Base-by-base conservation (phyloP, 1,284 basidiomycete species). In the Schizopora paradoxa region DNA sequence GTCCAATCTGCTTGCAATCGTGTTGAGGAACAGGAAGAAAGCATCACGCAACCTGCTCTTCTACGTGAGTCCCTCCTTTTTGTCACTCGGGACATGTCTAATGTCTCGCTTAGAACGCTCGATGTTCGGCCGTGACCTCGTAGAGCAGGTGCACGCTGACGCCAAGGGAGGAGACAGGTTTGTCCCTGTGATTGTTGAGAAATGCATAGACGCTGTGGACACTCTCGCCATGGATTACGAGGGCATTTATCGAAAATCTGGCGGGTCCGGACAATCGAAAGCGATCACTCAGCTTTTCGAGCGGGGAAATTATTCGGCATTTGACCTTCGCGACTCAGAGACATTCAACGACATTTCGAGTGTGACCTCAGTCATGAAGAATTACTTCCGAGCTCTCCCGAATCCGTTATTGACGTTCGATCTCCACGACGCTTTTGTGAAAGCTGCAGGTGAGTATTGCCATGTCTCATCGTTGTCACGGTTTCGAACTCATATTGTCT, bases 291-390 rank as follows among this genome's bases (percentile, higher is more conserved):
- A 94, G 55, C 74, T 96, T 27, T 99, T 99, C 58, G 96, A 99
- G 59, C 80, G 88, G 33, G 92, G 92, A 44, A 83, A 94, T 59
- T 94, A 94, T 61, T 61, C 72, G 13, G 70, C 86, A 1, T 98
- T 99, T 62, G 90, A 99, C 61, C 76, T 99, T 34, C 73, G 76
- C 45, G 91, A 99, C 62, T 69, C 74, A 5, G 88, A 98, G 56
- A 75, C 82, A 27, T 99, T 97, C 74, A 97, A 96, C 69, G 96
- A 99, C 63, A 91, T 99, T 46, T 93, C 89, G 61, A 92, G 91
- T 48, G 83, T 98, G 56, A 99, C 96, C 0, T 95, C 92, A 16
- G 94, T 96, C 31, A 75, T 99, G 57, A 99, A 99, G 74, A 91
- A 86, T 33, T 99, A 98, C 68, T 92, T 99, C 78, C 82, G 95